These are phyloP conservation scores for Chaetomiaceae sp. DNA, from an alignment of 2,329 filamentous ascomycete genomes.

Conservation along the genomic window DNA sequence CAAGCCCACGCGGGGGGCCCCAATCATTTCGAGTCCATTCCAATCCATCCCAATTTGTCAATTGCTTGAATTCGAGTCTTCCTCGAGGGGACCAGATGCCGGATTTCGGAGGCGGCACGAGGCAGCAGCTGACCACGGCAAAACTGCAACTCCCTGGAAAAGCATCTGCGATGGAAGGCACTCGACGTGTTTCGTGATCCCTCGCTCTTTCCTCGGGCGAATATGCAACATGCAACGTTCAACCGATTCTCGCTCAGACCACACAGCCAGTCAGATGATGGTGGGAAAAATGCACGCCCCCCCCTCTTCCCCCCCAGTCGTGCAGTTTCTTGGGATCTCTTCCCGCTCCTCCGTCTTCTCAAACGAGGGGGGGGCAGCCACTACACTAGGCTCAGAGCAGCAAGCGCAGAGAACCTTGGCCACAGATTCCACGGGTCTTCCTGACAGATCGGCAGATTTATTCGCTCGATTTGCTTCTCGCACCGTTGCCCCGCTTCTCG, in stretches of 20 bases:
- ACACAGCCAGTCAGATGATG: slow-evolving; percentile 1
- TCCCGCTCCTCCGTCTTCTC: slow-evolving; percentile 1
- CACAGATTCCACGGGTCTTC: slow-evolving; percentile 15
- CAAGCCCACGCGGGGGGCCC: slow-evolving; percentile 2
- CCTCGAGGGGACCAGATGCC: neutral
- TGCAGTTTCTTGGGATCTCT: neutral
- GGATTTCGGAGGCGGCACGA: neutral
- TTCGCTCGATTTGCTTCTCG: slow-evolving; percentile 2
- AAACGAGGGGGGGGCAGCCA: neutral
- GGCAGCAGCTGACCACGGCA: neutral
- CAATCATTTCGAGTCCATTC: no score
- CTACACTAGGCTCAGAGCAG: slow-evolving; percentile 17
- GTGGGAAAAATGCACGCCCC: neutral
- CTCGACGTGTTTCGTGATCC: neutral
- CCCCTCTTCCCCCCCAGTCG: neutral
- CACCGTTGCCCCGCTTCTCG: slow-evolving; percentile 1
- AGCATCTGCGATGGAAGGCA: no score
- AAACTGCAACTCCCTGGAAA: no score
- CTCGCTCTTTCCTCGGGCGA: neutral
- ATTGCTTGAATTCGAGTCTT: no score
- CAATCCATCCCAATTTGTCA: no score
- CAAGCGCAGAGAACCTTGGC: slow-evolving; percentile 13
- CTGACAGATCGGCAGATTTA: slow-evolving; percentile 11
- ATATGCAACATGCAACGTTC: neutral
- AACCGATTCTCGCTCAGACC: neutral